Evolutionary conservation across 495 filamentous ascomycete species (phyloP).

Genomic region (Talaromyces stipitatus): DNA sequence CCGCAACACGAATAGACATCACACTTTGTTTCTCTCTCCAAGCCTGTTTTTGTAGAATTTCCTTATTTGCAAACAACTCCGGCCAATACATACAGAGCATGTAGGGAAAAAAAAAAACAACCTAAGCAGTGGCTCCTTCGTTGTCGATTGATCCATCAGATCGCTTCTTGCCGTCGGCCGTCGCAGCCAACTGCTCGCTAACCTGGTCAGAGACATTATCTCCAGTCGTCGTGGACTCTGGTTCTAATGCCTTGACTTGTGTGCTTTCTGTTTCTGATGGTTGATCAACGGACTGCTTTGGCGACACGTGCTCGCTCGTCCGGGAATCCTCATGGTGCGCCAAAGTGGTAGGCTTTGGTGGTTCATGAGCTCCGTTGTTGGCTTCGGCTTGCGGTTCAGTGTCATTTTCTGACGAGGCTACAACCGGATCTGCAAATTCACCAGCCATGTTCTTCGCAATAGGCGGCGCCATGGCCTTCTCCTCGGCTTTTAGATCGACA

Average conservation of each 20-base stretch:
- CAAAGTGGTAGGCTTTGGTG: not conserved
- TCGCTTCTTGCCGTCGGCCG: constrained; percentile 24
- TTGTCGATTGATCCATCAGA: constrained; percentile 19
- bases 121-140: not conserved
- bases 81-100: too few species aligned
- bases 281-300: constrained; percentile 5
- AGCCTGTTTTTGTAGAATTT: not conserved
- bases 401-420: constrained; percentile 2
- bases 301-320: constrained; percentile 2
- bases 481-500: constrained; percentile 16
- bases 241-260: not conserved
- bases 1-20: not conserved
- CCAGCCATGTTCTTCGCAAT: constrained; percentile 51
- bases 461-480: constrained; percentile 21
- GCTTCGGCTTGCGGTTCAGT: constrained; percentile 4
- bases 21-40: not conserved
- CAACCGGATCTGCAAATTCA: constrained; percentile 36
- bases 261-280: not conserved
- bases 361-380: constrained; percentile 7
- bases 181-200: constrained; percentile 19
- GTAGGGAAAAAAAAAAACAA: too few species aligned
- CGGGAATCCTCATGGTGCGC: not conserved
- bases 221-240: constrained; percentile 6
- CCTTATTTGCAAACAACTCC: not conserved
- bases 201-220: constrained; percentile 11